phyloP scores from a whole-genome alignment of 805 yeast genomes.

The Spathaspora boniae region DNA sequence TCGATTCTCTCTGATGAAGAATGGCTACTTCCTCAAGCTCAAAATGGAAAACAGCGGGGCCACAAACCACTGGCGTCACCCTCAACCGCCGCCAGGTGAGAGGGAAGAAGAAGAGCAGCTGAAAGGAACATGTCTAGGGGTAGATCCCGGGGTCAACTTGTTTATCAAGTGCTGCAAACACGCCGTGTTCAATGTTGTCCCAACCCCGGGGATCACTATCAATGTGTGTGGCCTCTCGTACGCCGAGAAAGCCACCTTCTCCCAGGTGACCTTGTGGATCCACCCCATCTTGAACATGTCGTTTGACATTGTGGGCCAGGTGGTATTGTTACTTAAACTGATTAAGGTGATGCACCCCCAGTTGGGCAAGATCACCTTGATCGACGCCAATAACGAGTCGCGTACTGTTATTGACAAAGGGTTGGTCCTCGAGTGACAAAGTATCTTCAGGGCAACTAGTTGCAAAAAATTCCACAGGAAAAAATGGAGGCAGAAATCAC shows the following conservation, averaged over 20 bases:
- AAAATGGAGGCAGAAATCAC: no score
- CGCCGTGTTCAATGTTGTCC: background rate
- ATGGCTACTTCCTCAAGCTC: conserved; percentile 6
- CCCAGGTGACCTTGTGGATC: conserved; percentile 7
- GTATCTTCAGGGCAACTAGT: no score
- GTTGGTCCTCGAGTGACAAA: no score
- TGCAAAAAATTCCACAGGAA: no score
- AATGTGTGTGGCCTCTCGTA: conserved; percentile 5
- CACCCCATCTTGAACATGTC: conserved; percentile 9
- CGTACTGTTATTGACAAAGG: no score
- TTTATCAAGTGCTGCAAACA: conserved; percentile 4
- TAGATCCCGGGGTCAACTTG: no score
- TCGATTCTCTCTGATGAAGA: conserved; percentile 3
- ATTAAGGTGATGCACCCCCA: background rate
- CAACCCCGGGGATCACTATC: background rate
- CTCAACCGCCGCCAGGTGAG: no score
- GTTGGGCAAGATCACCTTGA: background rate
- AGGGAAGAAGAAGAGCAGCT: background rate
- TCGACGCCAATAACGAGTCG: conserved; percentile 5
- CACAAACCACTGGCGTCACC: no score
- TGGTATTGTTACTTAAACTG: conserved; percentile 2
- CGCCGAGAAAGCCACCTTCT: background rate
- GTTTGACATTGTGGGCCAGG: conserved; percentile 7
- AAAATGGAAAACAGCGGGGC: no score
- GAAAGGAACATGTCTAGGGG: background rate